Base-by-base conservation (phyloP, 805 yeast species). In the Yamadazyma endophytica region DNA sequence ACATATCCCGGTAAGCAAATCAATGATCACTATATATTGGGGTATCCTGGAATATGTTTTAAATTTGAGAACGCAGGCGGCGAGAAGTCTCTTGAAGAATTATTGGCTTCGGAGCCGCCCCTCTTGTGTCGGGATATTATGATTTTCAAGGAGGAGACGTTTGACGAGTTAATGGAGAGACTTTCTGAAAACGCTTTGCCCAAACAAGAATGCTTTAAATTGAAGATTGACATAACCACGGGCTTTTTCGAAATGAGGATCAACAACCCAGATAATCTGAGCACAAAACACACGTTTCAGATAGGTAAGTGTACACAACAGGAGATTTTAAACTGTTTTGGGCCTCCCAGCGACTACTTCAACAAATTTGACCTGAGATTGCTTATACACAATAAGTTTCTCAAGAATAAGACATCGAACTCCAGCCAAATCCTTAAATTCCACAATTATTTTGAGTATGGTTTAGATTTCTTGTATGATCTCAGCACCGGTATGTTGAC, bases 11-110 rank as follows among this genome's bases (percentile, higher is more conserved):
- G 82, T 0, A 49, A 44, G 17, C 42, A 61, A 7, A 32, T 34
- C 1, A 40, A 36, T 3, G 26, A 43, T 13, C 45, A 49, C 9
- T 77, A 76, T 42, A 50, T 64, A 8, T 53, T 77, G 16, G 67
- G 75, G 14, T 77, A 77, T 42, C 75, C 77, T 2, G 84, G 84
- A 0, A 57, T 77, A 4, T 58, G 73, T 0, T 77, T 77, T 52
- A 62, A 58, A 33, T 77, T 76, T 43, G 20, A 43, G 26, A 48
- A 37, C 33, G 38, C 37, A 5, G 53, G 26, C 9, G 4, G 5
- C 4, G 19, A 20, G 8, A 12, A 12, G 6, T 58, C 68, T 14
- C 67, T 54, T 42, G 55, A 47, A 13, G 47, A 50, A 6, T 52
- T 58, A 30, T 35, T 34, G 24, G 26, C 21, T 17, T 16, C n/a